Evolutionary conservation across 2,329 filamentous ascomycete species (phyloP).

Genomic region (Diaporthe aspalathi): DNA sequence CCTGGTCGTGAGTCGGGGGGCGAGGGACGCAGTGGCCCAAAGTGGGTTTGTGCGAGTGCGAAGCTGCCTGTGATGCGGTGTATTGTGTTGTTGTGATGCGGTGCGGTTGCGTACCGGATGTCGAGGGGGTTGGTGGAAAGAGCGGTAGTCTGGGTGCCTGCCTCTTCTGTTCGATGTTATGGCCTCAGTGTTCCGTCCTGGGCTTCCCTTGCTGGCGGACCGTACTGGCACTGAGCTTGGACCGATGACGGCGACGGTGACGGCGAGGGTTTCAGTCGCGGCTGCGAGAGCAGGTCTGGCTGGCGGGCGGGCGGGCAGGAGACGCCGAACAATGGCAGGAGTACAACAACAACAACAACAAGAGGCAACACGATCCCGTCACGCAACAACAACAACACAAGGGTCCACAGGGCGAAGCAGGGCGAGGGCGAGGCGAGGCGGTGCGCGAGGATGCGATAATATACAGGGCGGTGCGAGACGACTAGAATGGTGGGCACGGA

Average conservation of each 20-base stretch:
- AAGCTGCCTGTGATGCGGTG: not conserved
- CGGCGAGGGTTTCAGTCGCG: not conserved
- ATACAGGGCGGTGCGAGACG: constrained; percentile 16
- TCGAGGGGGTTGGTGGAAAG: not conserved
- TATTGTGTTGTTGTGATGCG: not conserved
- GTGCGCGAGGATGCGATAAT: not conserved
- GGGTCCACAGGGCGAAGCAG: not conserved
- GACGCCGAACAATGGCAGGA: not conserved
- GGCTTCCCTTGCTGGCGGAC: not conserved
- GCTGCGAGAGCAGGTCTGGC: not conserved
- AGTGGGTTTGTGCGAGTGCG: constrained; percentile 20
- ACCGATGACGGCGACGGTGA: not conserved
- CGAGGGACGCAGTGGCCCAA: constrained; percentile 9
- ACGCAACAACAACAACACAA: constrained; percentile 2
- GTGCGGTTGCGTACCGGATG: not conserved
- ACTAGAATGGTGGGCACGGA: constrained; percentile 14
- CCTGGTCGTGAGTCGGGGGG: constrained; percentile 14
- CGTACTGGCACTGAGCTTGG: not conserved
- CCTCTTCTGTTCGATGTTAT: not conserved
- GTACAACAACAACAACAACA: not conserved
- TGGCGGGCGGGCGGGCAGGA: not conserved
- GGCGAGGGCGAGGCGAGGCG: not conserved
- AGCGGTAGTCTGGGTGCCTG: not conserved
- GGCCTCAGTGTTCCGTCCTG: not conserved
- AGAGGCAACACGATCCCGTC: not conserved